These are phyloP conservation scores for Fusarium sp. DNA, from an alignment of 2,329 filamentous ascomycete species.

Conservation along the genomic window DNA sequence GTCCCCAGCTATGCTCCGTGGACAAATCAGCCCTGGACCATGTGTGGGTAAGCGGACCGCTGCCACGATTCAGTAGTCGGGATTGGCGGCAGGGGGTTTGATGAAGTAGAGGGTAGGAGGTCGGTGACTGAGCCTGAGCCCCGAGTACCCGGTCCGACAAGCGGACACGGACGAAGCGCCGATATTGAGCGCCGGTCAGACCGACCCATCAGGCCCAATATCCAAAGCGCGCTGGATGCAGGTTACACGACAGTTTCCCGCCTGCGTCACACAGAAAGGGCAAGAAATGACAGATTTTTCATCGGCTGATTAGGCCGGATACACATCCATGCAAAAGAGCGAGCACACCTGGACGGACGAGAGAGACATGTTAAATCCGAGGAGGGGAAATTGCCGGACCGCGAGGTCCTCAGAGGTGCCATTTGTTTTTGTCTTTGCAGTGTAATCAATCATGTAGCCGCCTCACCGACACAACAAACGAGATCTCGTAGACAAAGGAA, in stretches of 20 bases:
- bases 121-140: background rate
- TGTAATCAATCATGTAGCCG: constrained; percentile 1
- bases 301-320: constrained; percentile 15
- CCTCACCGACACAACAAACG: background rate
- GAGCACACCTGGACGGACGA: background rate
- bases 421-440: constrained; percentile 2
- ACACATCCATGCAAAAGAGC: background rate
- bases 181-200: constrained; percentile 6
- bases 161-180: background rate
- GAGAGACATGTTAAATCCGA: background rate
- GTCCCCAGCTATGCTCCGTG: background rate
- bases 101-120: background rate
- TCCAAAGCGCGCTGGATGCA: constrained; percentile 10
- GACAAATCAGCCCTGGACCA: background rate
- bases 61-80: background rate
- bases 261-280: constrained; percentile 9
- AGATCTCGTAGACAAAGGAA: constrained; percentile 8
- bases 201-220: background rate
- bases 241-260: constrained; percentile 26
- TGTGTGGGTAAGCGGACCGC: constrained; percentile 6
- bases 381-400: background rate
- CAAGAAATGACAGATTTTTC: constrained; percentile 10
- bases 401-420: background rate
- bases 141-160: background rate
- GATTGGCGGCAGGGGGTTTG: background rate